phyloP scores from a whole-genome alignment of 192 early-diverging fungal species.

The Podila horticola region DNA sequence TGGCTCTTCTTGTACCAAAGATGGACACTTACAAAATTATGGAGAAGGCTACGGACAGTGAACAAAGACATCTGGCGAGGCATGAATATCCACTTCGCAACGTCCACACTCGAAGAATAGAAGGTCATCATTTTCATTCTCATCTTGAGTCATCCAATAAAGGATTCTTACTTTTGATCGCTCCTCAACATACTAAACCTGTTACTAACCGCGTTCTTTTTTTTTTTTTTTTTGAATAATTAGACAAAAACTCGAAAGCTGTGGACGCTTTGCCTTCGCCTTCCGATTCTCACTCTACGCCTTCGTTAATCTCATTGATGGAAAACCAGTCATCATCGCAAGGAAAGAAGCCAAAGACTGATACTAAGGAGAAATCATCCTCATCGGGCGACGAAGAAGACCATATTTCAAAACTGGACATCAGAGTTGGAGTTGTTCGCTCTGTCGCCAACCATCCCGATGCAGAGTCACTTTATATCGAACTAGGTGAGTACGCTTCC shows the following conservation, averaged over 20 bases:
- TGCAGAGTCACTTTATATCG: constrained; percentile 60
- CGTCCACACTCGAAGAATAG: no score
- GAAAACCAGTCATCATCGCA: background rate
- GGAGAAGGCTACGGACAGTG: no score
- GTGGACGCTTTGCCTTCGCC: background rate
- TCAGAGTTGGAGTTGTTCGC: constrained; percentile 71
- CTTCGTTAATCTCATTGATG: background rate
- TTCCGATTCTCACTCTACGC: background rate
- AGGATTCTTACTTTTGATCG: no score
- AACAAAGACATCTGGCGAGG: no score
- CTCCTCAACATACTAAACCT: no score
- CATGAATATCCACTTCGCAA: no score
- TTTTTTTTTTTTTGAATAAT: no score
- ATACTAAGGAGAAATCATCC: background rate
- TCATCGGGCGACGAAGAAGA: constrained; percentile 32
- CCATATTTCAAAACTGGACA: constrained; percentile 59
- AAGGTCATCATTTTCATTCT: no score
- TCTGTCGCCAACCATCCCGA: constrained; percentile 62
- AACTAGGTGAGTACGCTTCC: constrained; percentile 37
- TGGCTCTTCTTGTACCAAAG: background rate
- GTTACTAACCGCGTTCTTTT: no score
- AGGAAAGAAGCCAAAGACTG: background rate
- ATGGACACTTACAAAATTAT: no score
- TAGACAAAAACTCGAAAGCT: background rate
- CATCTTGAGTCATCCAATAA: no score